Conservation (phyloP, 495 filamentous ascomycete genomes). For the Penicillium salamii region DNA sequence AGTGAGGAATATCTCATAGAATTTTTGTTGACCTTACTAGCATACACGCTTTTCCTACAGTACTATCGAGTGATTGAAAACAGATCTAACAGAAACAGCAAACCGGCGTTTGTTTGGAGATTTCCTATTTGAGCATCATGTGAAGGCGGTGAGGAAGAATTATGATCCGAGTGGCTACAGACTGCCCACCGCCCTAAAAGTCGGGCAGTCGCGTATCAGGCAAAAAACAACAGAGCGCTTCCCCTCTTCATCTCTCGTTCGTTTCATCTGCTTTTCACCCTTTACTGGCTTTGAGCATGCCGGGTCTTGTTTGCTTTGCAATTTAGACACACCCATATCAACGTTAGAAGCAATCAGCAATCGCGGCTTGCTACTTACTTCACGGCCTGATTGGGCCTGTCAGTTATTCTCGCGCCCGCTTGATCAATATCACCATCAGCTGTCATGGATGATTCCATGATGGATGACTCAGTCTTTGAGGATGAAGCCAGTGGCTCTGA, state of each 20-base stretch:
- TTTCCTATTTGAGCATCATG: constrained; percentile 9
- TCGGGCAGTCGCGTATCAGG: constrained; percentile 25
- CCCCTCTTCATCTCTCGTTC: constrained; percentile 13
- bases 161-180: constrained; percentile 23
- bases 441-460: constrained; percentile 41
- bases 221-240: constrained; percentile 16
- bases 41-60: no score
- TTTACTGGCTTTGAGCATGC: constrained; percentile 12
- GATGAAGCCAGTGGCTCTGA: constrained; percentile 46
- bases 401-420: background rate
- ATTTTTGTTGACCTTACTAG: no score
- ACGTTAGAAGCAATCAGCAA: background rate
- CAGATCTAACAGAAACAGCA: no score
- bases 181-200: constrained; percentile 17
- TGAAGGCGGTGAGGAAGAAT: constrained; percentile 24
- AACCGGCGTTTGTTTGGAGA: constrained; percentile 20
- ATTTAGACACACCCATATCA: background rate
- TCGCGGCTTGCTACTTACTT: constrained; percentile 5
- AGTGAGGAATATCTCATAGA: no score
- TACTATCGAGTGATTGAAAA: no score
- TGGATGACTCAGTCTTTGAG: constrained; percentile 59
- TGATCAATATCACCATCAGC: constrained; percentile 4
- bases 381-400: constrained; percentile 1
- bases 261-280: background rate
- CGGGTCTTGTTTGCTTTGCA: background rate